Evolutionary conservation across 164 flowering plant species (phyloP).

Genomic region (Chloranthus sessilifolius): DNA sequence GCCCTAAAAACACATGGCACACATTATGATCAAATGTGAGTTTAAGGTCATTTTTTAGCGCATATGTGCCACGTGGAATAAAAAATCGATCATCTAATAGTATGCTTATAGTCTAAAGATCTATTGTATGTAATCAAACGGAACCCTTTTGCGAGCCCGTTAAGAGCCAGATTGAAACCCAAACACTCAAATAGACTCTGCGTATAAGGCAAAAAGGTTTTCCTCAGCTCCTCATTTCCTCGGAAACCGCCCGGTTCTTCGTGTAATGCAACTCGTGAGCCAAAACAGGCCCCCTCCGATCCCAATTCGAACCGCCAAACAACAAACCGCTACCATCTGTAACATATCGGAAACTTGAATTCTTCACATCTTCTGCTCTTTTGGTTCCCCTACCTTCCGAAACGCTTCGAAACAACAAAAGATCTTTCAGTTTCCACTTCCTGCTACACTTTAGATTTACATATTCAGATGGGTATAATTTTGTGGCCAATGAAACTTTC

Average conservation of each 20-base stretch:
- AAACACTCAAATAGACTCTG: slow-evolving; percentile 66
- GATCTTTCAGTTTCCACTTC: slow-evolving; percentile 76
- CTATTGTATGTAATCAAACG: slow-evolving; percentile 16
- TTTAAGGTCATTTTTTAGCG: too few relatives aligned
- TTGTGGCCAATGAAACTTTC: slow-evolving; percentile 19
- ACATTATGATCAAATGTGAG: too few relatives aligned
- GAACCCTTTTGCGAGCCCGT: slow-evolving; percentile 41
- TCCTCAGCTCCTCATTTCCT: slow-evolving; percentile 67
- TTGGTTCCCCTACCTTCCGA: slow-evolving; percentile 68
- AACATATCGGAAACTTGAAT: slow-evolving; percentile 45
- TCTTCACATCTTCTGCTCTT: slow-evolving; percentile 32
- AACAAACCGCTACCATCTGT: slow-evolving; percentile 30
- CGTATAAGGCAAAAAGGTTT: slow-evolving; percentile 77
- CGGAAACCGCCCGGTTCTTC: slow-evolving; percentile 63
- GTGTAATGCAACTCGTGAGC: slow-evolving; percentile 82
- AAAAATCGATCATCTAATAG: too few relatives aligned
- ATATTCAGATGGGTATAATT: too few relatives aligned
- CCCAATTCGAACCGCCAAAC: slow-evolving; percentile 10
- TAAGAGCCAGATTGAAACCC: slow-evolving; percentile 47
- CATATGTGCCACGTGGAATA: too few relatives aligned
- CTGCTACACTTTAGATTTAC: slow-evolving; percentile 16
- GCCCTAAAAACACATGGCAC: too few relatives aligned
- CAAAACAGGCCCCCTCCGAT: slow-evolving; percentile 42
- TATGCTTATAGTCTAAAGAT: too few relatives aligned
- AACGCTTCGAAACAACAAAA: slow-evolving; percentile 79